phyloP scores from a whole-genome alignment of 2,329 filamentous ascomycete species.

The Coniochaeta ligniaria region DNA sequence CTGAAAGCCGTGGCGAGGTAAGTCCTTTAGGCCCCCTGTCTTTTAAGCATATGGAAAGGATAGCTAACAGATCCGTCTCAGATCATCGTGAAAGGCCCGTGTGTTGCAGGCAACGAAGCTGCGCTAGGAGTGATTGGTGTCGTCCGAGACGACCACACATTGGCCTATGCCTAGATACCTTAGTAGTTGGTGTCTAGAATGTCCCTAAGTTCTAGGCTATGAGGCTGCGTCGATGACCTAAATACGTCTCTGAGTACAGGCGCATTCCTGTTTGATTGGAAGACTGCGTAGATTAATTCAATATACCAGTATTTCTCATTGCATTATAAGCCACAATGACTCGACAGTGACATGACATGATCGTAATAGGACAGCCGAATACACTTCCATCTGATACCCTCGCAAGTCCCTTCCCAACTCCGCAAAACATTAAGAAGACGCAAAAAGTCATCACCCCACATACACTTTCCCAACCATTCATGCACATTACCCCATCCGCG shows the following conservation, averaged over 20 bases:
- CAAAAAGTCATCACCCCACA: not conserved
- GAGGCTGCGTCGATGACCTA: not conserved
- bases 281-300: not conserved
- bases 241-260: not conserved
- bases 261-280: not conserved
- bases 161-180: conserved; percentile 44
- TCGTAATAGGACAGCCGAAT: not conserved
- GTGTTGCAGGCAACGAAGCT: conserved; percentile 61
- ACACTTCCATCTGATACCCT: not conserved
- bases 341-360: not conserved
- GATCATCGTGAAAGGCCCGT: conserved; percentile 66
- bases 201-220: not conserved
- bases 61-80: conserved; percentile 23
- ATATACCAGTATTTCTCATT: not conserved
- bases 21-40: conserved; percentile 15
- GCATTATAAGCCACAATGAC: not conserved
- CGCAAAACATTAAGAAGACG: not conserved
- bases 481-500: not conserved
- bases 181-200: not conserved
- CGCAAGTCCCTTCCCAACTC: not conserved
- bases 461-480: not conserved
- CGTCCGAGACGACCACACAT: conserved; percentile 66
- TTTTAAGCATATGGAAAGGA: not conserved
- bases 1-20: conserved; percentile 56
- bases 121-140: conserved; percentile 56